Conservation (phyloP, 2,329 filamentous ascomycete genomes). For the Fusarium lyarnte region DNA sequence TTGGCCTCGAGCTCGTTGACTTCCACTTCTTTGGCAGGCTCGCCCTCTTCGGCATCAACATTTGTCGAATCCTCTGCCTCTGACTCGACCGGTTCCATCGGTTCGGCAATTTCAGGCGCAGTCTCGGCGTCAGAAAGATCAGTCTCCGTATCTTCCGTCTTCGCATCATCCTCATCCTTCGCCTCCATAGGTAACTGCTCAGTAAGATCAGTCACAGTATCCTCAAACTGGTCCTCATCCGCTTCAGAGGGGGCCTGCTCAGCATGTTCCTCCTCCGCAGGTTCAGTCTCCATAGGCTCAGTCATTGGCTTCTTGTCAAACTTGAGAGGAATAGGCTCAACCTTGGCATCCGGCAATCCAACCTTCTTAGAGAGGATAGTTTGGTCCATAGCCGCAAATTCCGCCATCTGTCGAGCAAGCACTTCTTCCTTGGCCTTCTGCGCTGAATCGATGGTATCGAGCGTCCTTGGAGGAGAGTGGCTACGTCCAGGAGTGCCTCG, state of each 20-base stretch:
- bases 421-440: constrained; percentile 47
- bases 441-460: constrained; percentile 39
- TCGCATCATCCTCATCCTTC: constrained; percentile 1
- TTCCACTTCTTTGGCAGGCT: neutral
- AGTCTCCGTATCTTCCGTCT: neutral
- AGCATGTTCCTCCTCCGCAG: constrained; percentile 9
- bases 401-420: constrained; percentile 63
- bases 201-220: neutral
- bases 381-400: constrained; percentile 72
- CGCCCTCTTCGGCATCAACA: neutral
- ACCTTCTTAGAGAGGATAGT: constrained; percentile 67
- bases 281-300: constrained; percentile 41
- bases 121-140: constrained; percentile 3
- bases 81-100: neutral
- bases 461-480: constrained; percentile 53
- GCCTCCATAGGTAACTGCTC: constrained; percentile 4
- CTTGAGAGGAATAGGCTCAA: constrained; percentile 60
- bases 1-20: neutral
- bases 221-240: constrained; percentile 18
- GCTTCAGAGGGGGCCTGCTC: neutral
- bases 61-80: neutral
- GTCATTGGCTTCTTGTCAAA: constrained; percentile 49
- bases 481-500: constrained; percentile 49
- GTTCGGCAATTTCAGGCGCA: neutral
- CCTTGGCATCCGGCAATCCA: constrained; percentile 55